Evolutionary conservation across 139 green algal species (phyloP), one percentile per base, ranked within the genome.

Genomic region (Picochlorum sp.): DNA sequence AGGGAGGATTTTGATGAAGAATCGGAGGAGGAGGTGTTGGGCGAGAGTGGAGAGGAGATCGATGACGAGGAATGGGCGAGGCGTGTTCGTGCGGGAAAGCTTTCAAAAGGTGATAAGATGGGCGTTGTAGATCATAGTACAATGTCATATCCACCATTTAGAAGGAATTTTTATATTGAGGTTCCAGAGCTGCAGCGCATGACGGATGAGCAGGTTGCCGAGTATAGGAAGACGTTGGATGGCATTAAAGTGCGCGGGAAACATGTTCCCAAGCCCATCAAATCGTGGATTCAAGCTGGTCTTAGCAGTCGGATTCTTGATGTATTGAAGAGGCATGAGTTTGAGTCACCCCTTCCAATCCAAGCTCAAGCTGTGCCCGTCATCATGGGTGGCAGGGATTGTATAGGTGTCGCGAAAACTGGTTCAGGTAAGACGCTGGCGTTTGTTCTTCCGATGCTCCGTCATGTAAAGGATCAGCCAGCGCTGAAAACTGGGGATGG

Each of bases 351-450:
- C 2, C 86, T 97, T 74, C 79, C 94, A 18, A 97, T 99, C 57
- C 92, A 98, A 77, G 79, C 89, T n/a, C 91, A 98, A 69, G 86
- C 91, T 9, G 76, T 98, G 55, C 94, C 94, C 0, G 81, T 92
- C 20, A 96, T 98, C 71, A 99, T 98, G 94, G 78, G 64, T 9
- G 94, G 94, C 18, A 76, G 94, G 4, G 94, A 99, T 81, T 96
- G 86, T 80, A 96, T 99, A 26, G 94, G 87, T 67, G 93, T 99
- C 66, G 94, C 94, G 49, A 97, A 97, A 81, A 98, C 94, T 4
- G 94, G 94, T 45, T 87, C 67, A 47, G 94, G 94, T 69, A 98
- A 99, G 85, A 99, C 94, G 9, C 75, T 97, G 8, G 94, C 90
- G 2, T 99, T 96, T 67, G 85, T 97, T 60, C 77, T 99, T 62